A percentile compares a stretch with the other conserved stretches of the same genome.
These are phyloP conservation scores for Wickerhamomyces silvicola DNA, from an alignment of 805 yeast genomes.

Conservation along the genomic window DNA sequence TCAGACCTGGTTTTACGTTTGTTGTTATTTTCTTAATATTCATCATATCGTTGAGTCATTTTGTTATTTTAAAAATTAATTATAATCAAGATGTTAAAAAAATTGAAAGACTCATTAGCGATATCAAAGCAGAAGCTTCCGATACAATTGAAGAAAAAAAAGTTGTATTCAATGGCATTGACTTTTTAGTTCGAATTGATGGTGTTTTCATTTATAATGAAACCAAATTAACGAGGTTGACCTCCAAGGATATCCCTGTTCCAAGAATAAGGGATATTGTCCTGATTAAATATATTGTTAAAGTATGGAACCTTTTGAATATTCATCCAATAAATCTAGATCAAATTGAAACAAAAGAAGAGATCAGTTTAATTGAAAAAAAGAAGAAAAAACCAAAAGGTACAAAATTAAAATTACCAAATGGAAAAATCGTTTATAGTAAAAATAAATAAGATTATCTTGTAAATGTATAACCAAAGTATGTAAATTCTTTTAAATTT, in stretches of 20 bases:
- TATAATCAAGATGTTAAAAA: slow-evolving; percentile 48
- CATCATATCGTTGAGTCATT: slow-evolving; percentile 53
- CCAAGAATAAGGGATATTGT: slow-evolving; percentile 47
- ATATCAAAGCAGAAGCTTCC: slow-evolving; percentile 46
- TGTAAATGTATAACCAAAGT: slow-evolving; percentile 3
- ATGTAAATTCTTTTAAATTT: slow-evolving; percentile 2
- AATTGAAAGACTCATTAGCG: slow-evolving; percentile 42
- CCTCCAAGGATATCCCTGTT: slow-evolving; percentile 39
- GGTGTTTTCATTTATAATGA: slow-evolving; percentile 47
- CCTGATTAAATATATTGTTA: slow-evolving; percentile 34
- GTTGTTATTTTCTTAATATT: slow-evolving; percentile 46
- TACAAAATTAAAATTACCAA: slow-evolving; percentile 46
- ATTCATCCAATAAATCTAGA: slow-evolving; percentile 6
- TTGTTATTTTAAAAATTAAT: slow-evolving; percentile 44
- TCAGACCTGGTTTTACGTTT: slow-evolving; percentile 56
- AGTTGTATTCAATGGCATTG: slow-evolving; percentile 37
- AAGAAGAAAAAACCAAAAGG: slow-evolving; percentile 32
- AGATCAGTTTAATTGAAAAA: too few relatives aligned
- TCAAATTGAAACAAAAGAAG: slow-evolving; percentile 7
- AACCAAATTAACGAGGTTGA: slow-evolving; percentile 33
- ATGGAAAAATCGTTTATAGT: slow-evolving; percentile 48
- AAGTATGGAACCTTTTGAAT: slow-evolving; percentile 34
- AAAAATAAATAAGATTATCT: slow-evolving; percentile 11
- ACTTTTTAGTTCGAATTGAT: slow-evolving; percentile 48
- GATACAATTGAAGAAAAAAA: slow-evolving; percentile 33